phyloP scores from a whole-genome alignment of 2,329 filamentous ascomycete genomes.

The Trichoderma sp. region DNA sequence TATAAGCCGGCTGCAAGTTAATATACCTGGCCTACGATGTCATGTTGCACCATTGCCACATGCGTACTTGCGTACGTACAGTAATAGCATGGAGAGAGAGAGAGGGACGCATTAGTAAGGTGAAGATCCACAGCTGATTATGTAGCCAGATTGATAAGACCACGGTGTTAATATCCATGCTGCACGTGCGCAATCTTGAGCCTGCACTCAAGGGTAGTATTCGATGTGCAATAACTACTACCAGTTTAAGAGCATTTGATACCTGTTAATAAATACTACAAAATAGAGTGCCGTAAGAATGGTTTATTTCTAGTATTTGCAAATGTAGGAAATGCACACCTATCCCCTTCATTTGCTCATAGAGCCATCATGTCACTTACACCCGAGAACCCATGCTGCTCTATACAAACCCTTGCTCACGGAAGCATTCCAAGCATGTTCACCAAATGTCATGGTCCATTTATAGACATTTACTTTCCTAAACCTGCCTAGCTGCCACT shows the following conservation, averaged over 20 bases:
- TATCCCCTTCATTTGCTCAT: too few species aligned
- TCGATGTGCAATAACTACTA: too few species aligned
- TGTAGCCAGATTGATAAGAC: neutral
- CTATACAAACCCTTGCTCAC: neutral
- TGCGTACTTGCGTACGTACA: too few species aligned
- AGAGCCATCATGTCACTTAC: too few species aligned
- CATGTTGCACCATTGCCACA: conserved; percentile 8
- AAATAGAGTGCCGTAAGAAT: too few species aligned
- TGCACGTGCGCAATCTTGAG: neutral
- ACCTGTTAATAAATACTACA: too few species aligned
- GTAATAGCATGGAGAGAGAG: neutral
- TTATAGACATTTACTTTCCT: conserved; percentile 1
- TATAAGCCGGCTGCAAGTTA: neutral
- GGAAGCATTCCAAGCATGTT: neutral
- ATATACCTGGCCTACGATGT: neutral
- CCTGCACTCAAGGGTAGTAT: neutral
- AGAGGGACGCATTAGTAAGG: neutral
- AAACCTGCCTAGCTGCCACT: neutral
- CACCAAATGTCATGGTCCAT: neutral
- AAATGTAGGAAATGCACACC: too few species aligned
- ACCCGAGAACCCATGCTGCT: too few species aligned
- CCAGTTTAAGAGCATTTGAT: too few species aligned
- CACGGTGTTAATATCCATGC: neutral
- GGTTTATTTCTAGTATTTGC: too few species aligned
- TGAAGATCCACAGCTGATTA: neutral